Base-by-base conservation (phyloP, 78 protist species). In the Ministeria vibrans region DNA sequence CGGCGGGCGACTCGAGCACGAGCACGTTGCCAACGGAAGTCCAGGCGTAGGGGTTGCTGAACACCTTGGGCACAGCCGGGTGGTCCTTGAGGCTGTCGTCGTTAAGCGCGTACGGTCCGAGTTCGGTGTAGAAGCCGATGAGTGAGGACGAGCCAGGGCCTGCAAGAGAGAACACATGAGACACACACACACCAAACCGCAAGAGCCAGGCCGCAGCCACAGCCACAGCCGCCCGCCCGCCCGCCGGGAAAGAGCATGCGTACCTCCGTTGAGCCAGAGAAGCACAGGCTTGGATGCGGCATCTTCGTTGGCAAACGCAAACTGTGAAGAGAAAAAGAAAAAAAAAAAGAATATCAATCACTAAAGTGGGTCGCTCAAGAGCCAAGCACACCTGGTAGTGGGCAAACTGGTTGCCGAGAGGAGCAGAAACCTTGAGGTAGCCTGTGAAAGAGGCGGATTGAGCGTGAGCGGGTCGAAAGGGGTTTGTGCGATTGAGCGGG, bases 81-180 rank as follows among this genome's bases (percentile, higher is more conserved):
- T 63, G 34, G 28, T 2, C 74, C 34, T 32, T n/a, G 13, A 27
- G 4, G 64, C 41, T 6, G 51, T 63, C 63, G 66, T 64, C 75
- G 41, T 39, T 36, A 34, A 79, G 28, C 20, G 1, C 11, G 72
- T 84, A 75, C 41, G 85, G 90, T 28, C 90, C 90, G 22, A 74
- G 77, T 71, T 86, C 90, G 55, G 18, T 28, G 68, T 69, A 69
- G 44, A 75, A 3, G 41, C 83, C 87, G 32, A 23, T 9, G 49
- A 88, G 79, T 0, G 74, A 39, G 61, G 49, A 22, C 66, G 85
- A 88, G 39, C 94, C 94, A 2, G 94, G 94, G 63, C 77, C 76
- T 49, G 55, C 15, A 15, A 49, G 15, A 49, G 9, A 9, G 55
- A 9, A 49, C 15, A 15, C 55, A 49, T 49, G 55, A 49, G 55